These are phyloP conservation scores for Tetracentron sinense DNA, from an alignment of 164 flowering plant genomes.

Conservation along the genomic window DNA sequence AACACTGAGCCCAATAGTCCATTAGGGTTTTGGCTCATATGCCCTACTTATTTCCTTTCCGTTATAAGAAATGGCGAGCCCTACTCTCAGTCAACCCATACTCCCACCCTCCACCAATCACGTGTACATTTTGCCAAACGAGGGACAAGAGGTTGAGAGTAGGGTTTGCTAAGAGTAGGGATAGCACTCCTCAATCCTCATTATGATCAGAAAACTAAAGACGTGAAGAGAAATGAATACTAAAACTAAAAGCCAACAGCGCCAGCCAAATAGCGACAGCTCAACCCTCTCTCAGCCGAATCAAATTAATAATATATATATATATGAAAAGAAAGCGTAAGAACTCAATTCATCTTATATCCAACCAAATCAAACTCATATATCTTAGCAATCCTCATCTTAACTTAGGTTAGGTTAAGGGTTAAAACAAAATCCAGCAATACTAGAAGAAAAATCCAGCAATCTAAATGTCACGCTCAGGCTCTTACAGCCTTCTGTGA, in stretches of 20 bases:
- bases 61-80: no score
- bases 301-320: conserved; percentile 9
- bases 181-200: background rate
- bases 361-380: no score
- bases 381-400: no score
- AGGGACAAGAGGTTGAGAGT: no score
- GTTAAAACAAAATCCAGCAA: background rate
- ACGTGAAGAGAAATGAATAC: conserved; percentile 2
- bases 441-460: background rate
- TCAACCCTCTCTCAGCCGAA: conserved; percentile 36
- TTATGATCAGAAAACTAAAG: no score
- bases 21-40: no score
- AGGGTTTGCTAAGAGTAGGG: no score
- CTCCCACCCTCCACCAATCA: no score
- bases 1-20: no score
- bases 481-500: conserved; percentile 7
- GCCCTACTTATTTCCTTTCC: no score
- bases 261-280: conserved; percentile 31
- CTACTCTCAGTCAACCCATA: no score
- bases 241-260: conserved; percentile 7
- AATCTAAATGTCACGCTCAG: conserved; percentile 17
- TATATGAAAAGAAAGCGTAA: conserved; percentile 9
- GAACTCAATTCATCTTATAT: background rate
- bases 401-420: background rate
- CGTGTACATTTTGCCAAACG: no score